Evolutionary conservation across 768 basidiomycete genomes (phyloP).

Genomic region (Sutorius australiensis): DNA sequence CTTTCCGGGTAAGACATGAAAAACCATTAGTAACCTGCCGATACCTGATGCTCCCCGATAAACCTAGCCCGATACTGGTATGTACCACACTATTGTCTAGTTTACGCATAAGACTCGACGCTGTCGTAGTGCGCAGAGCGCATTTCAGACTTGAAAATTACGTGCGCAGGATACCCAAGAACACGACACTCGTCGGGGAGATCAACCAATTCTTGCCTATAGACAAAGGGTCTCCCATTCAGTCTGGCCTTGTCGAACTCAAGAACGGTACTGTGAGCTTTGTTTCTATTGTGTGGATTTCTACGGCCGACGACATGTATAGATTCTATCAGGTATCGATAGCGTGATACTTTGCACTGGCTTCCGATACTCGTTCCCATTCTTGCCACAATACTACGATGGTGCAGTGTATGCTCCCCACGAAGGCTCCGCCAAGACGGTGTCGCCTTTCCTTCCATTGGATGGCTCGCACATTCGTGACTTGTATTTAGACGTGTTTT

Average conservation of each 20-base stretch:
- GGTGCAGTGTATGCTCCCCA: background rate
- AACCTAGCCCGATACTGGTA: constrained; percentile 4
- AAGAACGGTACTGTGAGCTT: background rate
- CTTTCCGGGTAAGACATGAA: constrained; percentile 1
- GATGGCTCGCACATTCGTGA: background rate
- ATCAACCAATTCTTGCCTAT: background rate
- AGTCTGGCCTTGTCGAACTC: background rate
- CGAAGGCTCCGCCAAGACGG: background rate
- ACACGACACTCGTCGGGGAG: background rate
- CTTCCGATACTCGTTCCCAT: background rate
- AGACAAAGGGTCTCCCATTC: background rate
- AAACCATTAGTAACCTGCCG: background rate
- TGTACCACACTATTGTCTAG: background rate
- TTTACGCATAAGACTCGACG: no score
- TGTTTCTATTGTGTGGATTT: background rate
- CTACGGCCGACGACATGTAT: background rate
- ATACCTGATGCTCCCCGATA: background rate
- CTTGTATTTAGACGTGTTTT: background rate
- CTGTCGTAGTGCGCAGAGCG: background rate
- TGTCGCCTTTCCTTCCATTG: background rate
- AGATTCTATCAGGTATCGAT: background rate
- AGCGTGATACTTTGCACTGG: background rate
- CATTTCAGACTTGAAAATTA: background rate
- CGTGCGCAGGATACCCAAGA: background rate
- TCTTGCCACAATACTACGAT: background rate